A percentile compares a stretch with the other conserved stretches of the same genome.
phyloP scores from a whole-genome alignment of 202 grass and related monocot genomes.

The Musa balbisiana region DNA sequence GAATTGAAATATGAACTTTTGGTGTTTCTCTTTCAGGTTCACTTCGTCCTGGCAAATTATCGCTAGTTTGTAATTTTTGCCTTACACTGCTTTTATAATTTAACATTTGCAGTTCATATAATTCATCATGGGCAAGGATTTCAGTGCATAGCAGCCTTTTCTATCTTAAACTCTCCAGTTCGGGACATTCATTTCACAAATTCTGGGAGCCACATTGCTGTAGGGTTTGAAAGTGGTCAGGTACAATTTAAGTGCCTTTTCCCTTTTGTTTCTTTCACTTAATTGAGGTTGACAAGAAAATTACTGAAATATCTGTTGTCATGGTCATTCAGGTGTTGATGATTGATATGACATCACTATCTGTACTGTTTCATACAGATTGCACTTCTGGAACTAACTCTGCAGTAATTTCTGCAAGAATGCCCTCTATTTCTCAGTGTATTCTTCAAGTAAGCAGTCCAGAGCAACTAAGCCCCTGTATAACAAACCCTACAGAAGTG shows the following conservation, averaged over 20 bases:
- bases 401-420: slow-evolving; percentile 53
- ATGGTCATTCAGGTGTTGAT: slow-evolving; percentile 50
- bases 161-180: slow-evolving; percentile 45
- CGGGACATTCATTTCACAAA: slow-evolving; percentile 41
- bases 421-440: slow-evolving; percentile 13
- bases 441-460: slow-evolving; percentile 30
- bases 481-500: slow-evolving; percentile 36
- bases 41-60: background rate
- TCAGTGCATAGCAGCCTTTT: slow-evolving; percentile 66
- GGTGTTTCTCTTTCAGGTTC: background rate
- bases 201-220: slow-evolving; percentile 47
- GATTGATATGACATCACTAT: slow-evolving; percentile 59
- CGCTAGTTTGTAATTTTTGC: background rate
- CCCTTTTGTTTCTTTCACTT: slow-evolving; percentile 24
- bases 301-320: slow-evolving; percentile 14
- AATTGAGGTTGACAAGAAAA: background rate
- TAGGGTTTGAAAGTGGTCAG: slow-evolving; percentile 84
- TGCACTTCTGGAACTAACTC: slow-evolving; percentile 63
- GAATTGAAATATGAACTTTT: background rate
- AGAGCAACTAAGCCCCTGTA: slow-evolving; percentile 31
- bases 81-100: background rate
- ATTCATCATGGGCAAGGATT: slow-evolving; percentile 63
- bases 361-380: slow-evolving; percentile 57
- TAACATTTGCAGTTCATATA: slow-evolving; percentile 46
- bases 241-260: slow-evolving; percentile 32